Conservation (phyloP, 768 basidiomycete species). For the Kwoniella shandongensis region DNA sequence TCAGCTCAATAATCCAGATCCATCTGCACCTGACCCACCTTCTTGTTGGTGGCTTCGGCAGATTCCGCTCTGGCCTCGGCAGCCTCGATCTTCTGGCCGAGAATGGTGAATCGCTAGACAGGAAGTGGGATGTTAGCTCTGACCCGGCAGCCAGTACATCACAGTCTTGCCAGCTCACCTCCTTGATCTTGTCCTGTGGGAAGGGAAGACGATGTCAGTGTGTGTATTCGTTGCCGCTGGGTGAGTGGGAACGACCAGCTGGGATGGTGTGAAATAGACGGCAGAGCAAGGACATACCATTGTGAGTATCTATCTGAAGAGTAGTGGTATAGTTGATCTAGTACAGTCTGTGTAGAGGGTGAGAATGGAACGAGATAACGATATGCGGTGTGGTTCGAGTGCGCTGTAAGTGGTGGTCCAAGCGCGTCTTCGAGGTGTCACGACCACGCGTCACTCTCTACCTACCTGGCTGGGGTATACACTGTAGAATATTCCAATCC, state of each 20-base stretch:
- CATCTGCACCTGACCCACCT: conserved; percentile 26
- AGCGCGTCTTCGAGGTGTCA: conserved; percentile 10
- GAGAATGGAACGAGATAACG: too few species aligned
- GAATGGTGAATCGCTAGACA: conserved; percentile 40
- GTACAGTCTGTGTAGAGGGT: too few species aligned
- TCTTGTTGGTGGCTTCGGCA: conserved; percentile 81
- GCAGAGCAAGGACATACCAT: background rate
- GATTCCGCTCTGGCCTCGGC: conserved; percentile 79
- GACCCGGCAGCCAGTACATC: background rate
- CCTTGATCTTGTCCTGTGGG: conserved; percentile 58
- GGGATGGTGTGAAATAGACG: background rate
- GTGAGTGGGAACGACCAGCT: background rate
- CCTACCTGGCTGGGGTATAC: background rate
- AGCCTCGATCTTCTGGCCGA: conserved; percentile 73
- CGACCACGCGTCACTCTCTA: background rate
- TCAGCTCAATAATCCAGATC: background rate
- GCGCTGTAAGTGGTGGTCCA: conserved; percentile 5
- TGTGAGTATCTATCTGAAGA: background rate
- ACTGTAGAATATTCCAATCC: conserved; percentile 10
- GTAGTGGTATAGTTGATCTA: too few species aligned
- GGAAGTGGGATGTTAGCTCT: background rate
- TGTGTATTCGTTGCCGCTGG: background rate
- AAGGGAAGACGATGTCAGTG: background rate
- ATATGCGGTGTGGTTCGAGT: too few species aligned
- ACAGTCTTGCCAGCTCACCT: conserved; percentile 45